phyloP scores from a whole-genome alignment of 148 eudicot genomes.

The Amaranthus hypochondriacus region DNA sequence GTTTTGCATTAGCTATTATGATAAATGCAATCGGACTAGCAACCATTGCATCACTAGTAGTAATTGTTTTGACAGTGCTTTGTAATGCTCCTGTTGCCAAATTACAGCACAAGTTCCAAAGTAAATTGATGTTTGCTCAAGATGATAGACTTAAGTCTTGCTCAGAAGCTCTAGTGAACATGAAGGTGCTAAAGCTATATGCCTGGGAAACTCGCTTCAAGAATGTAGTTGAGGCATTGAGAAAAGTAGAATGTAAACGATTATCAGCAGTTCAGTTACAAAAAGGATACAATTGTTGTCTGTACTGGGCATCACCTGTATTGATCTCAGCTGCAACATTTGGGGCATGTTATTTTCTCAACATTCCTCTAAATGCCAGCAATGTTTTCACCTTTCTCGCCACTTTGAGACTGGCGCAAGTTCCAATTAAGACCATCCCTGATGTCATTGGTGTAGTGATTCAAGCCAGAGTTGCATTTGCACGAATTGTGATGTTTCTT shows the following conservation, averaged over 20 bases:
- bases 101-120: slow-evolving; percentile 51
- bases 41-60: slow-evolving; percentile 46
- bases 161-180: slow-evolving; percentile 62
- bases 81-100: slow-evolving; percentile 64
- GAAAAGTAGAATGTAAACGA: slow-evolving; percentile 47
- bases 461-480: slow-evolving; percentile 67
- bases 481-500: slow-evolving; percentile 52
- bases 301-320: slow-evolving; percentile 69
- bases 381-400: slow-evolving; percentile 74
- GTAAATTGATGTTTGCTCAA: slow-evolving; percentile 58
- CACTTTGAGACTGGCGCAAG: slow-evolving; percentile 61
- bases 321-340: slow-evolving; percentile 68
- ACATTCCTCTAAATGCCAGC: slow-evolving; percentile 51
- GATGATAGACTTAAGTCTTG: slow-evolving; percentile 51
- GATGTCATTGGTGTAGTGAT: slow-evolving; percentile 65
- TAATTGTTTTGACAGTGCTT: slow-evolving; percentile 46
- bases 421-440: slow-evolving; percentile 53
- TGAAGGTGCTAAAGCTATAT: slow-evolving; percentile 72
- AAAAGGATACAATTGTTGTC: slow-evolving; percentile 40
- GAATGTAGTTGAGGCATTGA: slow-evolving; percentile 41
- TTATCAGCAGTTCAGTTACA: slow-evolving; percentile 49
- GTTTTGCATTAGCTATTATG: slow-evolving; percentile 48
- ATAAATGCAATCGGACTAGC: slow-evolving; percentile 50
- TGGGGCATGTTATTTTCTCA: slow-evolving; percentile 55
- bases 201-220: slow-evolving; percentile 73